Percentiles rank a stretch among this genome's conserved stretches.
These are phyloP conservation scores for Carex parvula DNA, from an alignment of 176 grass and related monocot genomes.

Conservation along the genomic window DNA sequence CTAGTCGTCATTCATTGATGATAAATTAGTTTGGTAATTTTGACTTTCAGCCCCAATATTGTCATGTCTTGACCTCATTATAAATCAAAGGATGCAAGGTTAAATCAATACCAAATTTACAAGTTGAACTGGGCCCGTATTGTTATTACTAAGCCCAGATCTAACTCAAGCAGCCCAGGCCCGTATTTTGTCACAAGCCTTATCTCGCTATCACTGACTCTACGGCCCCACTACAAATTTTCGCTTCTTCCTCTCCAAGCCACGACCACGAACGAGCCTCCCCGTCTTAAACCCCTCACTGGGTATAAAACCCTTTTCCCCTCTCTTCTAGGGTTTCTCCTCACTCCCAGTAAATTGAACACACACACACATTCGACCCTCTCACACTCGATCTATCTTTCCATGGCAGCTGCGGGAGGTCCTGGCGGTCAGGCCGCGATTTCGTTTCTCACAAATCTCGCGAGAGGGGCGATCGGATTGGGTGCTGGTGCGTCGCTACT, in stretches of 20 bases:
- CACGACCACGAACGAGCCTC: constrained; percentile 1
- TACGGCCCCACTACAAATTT: neutral
- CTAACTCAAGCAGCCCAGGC: neutral
- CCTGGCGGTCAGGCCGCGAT: constrained; percentile 56
- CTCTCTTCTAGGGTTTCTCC: constrained; percentile 19
- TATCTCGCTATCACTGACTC: neutral
- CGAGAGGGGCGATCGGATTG: constrained; percentile 61
- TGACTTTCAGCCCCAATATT: too few relatives aligned
- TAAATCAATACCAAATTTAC: neutral
- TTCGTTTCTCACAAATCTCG: constrained; percentile 70
- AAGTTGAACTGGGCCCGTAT: neutral
- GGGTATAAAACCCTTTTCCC: constrained; percentile 12
- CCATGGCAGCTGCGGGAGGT: constrained; percentile 29
- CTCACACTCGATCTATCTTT: neutral
- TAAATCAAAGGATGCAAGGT: neutral
- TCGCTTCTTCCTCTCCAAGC: constrained; percentile 23
- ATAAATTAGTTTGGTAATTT: too few relatives aligned
- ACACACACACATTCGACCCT: neutral
- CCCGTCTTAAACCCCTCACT: neutral
- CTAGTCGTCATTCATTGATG: too few relatives aligned
- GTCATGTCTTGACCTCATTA: too few relatives aligned
- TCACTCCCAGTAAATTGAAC: neutral
- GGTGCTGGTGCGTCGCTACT: constrained; percentile 53
- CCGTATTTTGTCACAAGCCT: neutral
- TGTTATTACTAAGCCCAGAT: neutral